Conservation (phyloP, 2,329 filamentous ascomycete species). For the Thelonectria olida region DNA sequence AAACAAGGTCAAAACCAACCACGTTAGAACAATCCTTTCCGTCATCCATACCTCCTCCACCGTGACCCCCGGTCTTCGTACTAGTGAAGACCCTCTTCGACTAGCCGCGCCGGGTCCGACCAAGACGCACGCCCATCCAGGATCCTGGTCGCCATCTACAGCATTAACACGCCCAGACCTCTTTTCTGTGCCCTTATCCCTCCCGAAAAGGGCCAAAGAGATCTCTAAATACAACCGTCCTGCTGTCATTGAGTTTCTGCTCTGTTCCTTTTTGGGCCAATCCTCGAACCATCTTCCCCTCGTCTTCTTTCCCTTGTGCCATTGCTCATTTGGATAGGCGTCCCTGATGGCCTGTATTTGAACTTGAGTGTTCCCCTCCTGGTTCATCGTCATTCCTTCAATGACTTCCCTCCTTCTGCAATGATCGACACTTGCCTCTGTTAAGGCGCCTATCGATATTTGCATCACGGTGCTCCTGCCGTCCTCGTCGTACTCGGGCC, state of each 20-base stretch:
- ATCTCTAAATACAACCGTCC: slow-evolving; percentile 6
- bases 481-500: background rate
- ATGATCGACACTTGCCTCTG: slow-evolving; percentile 20
- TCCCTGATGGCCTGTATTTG: slow-evolving; percentile 26
- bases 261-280: slow-evolving; percentile 8
- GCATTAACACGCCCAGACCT: slow-evolving; percentile 8
- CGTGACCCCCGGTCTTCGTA: slow-evolving; percentile 4
- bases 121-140: slow-evolving; percentile 6
- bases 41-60: slow-evolving; percentile 3
- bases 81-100: background rate
- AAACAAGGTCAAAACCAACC: slow-evolving; percentile 7
- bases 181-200: background rate
- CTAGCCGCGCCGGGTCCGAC: slow-evolving; percentile 1
- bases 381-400: slow-evolving; percentile 1
- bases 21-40: slow-evolving; percentile 9
- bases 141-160: slow-evolving; percentile 4
- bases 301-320: slow-evolving; percentile 26
- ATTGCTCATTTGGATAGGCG: slow-evolving; percentile 1
- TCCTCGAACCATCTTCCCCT: slow-evolving; percentile 17
- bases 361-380: slow-evolving; percentile 23
- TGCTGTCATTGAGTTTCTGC: slow-evolving; percentile 3
- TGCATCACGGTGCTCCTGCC: background rate
- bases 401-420: slow-evolving; percentile 21
- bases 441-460: slow-evolving; percentile 8
- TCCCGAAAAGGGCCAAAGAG: background rate